A percentile compares a stretch with the other conserved stretches of the same genome.
Evolutionary conservation across 2,329 filamentous ascomycete genomes (phyloP).

Genomic region (Neofusicoccum parvum): DNA sequence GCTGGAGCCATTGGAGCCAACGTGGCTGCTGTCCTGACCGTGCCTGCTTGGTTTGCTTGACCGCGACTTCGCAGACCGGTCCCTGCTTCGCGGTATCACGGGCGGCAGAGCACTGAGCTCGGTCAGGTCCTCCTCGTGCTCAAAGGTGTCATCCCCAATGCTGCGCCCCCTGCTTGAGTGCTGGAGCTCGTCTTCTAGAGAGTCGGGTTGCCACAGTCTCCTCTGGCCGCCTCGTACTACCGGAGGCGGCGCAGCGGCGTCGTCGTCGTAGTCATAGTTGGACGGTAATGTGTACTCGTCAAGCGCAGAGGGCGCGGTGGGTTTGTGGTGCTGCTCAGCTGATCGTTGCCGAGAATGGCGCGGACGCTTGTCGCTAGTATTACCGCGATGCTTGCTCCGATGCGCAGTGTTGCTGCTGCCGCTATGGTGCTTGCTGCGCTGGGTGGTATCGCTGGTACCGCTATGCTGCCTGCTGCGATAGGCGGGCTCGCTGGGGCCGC

Average conservation of each 20-base stretch:
- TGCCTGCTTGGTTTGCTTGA: neutral
- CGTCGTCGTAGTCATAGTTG: constrained; percentile 24
- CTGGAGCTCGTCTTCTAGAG: constrained; percentile 43
- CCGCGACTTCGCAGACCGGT: constrained; percentile 1
- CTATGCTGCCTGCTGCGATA: neutral
- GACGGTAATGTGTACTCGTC: constrained; percentile 28
- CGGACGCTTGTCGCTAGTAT: neutral
- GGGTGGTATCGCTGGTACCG: neutral
- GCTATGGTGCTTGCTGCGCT: neutral
- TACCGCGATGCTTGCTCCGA: neutral
- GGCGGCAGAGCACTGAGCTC: constrained; percentile 19
- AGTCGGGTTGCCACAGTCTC: constrained; percentile 36
- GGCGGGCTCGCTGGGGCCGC: neutral
- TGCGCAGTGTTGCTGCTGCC: neutral
- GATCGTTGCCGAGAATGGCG: neutral
- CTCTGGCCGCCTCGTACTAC: constrained; percentile 14
- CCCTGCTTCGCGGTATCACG: constrained; percentile 12
- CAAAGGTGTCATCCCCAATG: neutral
- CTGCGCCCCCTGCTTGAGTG: constrained; percentile 18
- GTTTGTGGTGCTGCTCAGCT: neutral
- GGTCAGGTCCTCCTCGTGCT: neutral
- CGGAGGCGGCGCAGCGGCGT: constrained; percentile 20
- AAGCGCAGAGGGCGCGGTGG: neutral
- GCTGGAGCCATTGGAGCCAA: neutral
- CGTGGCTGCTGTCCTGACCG: neutral